These are phyloP conservation scores for Chlorella variabilis DNA, from an alignment of 163 green algal species.

Conservation along the genomic window DNA sequence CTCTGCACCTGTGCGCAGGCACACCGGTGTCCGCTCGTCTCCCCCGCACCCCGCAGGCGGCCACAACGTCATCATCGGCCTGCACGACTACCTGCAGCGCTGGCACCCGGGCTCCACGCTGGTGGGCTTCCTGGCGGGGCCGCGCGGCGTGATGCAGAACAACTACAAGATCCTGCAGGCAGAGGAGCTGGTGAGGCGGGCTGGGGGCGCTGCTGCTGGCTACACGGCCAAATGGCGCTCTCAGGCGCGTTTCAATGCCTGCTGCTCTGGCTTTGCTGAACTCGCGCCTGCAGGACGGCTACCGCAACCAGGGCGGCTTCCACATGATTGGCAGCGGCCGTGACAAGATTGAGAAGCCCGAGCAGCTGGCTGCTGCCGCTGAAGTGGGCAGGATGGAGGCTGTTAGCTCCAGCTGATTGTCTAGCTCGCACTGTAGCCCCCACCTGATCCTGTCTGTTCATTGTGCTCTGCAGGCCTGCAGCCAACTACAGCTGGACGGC, in stretches of 20 bases:
- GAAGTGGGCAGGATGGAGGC: no score
- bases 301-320: conserved; percentile 75
- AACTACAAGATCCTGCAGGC: conserved; percentile 49
- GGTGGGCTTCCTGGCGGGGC: conserved; percentile 66
- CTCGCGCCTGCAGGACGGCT: conserved; percentile 36
- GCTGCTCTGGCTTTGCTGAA: background rate
- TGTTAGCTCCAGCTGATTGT: no score
- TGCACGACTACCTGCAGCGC: conserved; percentile 66
- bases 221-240: no score
- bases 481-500: conserved; percentile 74
- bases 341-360: conserved; percentile 62
- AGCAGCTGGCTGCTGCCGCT: conserved; percentile 55
- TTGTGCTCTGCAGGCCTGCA: conserved; percentile 55
- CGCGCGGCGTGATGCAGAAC: conserved; percentile 56
- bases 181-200: conserved; percentile 45
- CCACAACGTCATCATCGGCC: conserved; percentile 77
- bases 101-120: conserved; percentile 57
- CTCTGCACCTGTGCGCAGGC: background rate
- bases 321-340: conserved; percentile 70
- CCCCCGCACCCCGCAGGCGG: conserved; percentile 26
- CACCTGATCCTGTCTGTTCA: no score
- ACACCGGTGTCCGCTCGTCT: background rate
- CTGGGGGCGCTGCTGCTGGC: no score
- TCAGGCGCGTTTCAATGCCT: no score
- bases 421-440: no score